Evolutionary conservation across 78 protist genomes (phyloP).

Genomic region (Dictyostelium purpureum): DNA sequence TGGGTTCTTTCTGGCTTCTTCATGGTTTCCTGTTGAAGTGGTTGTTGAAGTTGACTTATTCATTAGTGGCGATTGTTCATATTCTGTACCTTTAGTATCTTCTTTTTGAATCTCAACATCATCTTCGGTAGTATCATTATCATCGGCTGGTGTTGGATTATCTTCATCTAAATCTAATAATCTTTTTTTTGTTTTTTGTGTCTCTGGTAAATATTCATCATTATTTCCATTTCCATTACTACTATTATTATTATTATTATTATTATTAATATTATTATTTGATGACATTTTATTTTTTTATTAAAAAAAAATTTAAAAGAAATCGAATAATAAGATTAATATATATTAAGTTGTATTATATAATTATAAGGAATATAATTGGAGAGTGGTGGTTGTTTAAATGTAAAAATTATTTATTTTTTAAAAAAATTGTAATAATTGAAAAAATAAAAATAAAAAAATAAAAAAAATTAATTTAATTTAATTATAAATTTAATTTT

Average conservation of each 20-base stretch:
- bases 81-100: conserved; percentile 16
- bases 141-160: background rate
- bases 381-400: no score
- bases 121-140: conserved; percentile 11
- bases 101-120: conserved; percentile 4
- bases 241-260: background rate
- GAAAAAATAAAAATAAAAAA: no score
- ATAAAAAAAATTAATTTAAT: no score
- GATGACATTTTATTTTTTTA: background rate
- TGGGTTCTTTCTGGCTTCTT: background rate
- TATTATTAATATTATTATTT: background rate
- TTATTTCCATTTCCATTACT: background rate
- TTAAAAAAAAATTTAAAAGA: background rate
- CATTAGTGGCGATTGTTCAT: background rate
- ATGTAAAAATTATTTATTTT: no score
- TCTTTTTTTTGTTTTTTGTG: conserved; percentile 50
- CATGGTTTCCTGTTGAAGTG: background rate
- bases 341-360: no score
- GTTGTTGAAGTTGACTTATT: background rate
- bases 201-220: conserved; percentile 44
- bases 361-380: no score
- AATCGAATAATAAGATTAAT: no score
- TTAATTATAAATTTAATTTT: no score
- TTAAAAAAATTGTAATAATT: no score
- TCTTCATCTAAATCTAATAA: conserved; percentile 47